Conservation (phyloP, 2,329 filamentous ascomycete species). For the Fusarium chaquense region DNA sequence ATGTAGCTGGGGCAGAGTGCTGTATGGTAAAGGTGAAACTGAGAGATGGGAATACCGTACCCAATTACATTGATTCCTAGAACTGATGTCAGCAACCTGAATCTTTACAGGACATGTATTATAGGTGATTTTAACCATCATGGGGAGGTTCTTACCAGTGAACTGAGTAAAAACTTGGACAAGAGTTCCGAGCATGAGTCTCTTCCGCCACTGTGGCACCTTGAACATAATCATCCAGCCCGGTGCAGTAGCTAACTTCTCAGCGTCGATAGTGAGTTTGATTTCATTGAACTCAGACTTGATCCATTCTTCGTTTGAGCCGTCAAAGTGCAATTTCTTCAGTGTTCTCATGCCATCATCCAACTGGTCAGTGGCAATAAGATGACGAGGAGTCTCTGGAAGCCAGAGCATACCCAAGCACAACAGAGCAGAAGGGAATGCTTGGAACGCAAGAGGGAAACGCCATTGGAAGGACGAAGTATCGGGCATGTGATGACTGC, state of each 20-base stretch:
- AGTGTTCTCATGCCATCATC: slow-evolving; percentile 58
- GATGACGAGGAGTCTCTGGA: slow-evolving; percentile 44
- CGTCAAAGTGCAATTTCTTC: slow-evolving; percentile 63
- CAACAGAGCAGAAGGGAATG: slow-evolving; percentile 39
- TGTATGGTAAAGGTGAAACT: background rate
- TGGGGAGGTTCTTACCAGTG: slow-evolving; percentile 50
- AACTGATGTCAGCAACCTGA: background rate
- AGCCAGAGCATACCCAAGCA: slow-evolving; percentile 44
- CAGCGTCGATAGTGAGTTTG: slow-evolving; percentile 63
- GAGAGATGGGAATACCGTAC: background rate
- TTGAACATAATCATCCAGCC: slow-evolving; percentile 69
- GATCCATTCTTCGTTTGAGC: slow-evolving; percentile 67
- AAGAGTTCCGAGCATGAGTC: slow-evolving; percentile 67
- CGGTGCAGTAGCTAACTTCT: slow-evolving; percentile 40
- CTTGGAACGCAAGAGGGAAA: slow-evolving; percentile 45
- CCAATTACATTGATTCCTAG: slow-evolving; percentile 65
- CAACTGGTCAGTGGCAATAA: slow-evolving; percentile 53
- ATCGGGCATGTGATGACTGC: slow-evolving; percentile 45
- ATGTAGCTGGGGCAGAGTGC: background rate
- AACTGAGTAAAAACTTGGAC: slow-evolving; percentile 71
- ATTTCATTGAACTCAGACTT: slow-evolving; percentile 67
- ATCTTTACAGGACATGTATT: background rate
- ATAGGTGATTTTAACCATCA: background rate
- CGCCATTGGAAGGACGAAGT: slow-evolving; percentile 52
- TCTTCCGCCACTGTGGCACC: slow-evolving; percentile 65